Conservation (phyloP, 108 stramenopile species). For the Nitzschia sp. region DNA sequence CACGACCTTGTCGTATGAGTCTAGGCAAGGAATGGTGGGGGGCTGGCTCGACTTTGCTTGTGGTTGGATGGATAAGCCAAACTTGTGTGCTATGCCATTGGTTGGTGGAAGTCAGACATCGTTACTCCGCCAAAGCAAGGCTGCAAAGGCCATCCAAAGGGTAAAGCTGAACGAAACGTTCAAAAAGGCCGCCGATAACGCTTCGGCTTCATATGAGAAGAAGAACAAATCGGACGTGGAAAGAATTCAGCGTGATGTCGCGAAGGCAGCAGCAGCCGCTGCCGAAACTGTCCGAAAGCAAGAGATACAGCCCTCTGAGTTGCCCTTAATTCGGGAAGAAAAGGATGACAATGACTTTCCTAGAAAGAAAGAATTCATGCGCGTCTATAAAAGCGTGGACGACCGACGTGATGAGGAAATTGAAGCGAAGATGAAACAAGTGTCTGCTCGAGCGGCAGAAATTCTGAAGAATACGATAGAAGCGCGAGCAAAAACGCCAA, state of each 20-base stretch:
- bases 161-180: slow-evolving; percentile 7
- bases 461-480: slow-evolving; percentile 11
- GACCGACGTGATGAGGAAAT: not conserved
- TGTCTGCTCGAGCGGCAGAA: slow-evolving; percentile 9
- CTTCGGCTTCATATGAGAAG: not conserved
- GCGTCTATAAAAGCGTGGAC: not conserved
- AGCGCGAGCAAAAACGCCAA: not conserved
- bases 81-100: not conserved
- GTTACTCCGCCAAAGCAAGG: slow-evolving; percentile 30
- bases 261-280: not conserved
- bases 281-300: not conserved
- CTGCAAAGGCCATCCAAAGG: not conserved
- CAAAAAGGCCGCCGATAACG: not conserved
- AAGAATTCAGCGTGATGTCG: not conserved
- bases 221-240: not conserved
- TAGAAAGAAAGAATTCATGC: not conserved
- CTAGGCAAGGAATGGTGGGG: slow-evolving; percentile 13
- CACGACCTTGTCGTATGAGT: slow-evolving; percentile 3
- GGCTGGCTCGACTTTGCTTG: slow-evolving; percentile 28
- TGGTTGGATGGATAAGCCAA: slow-evolving; percentile 27
- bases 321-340: not conserved
- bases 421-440: slow-evolving; percentile 9
- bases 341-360: not conserved
- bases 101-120: slow-evolving; percentile 18
- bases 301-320: slow-evolving; percentile 2